Evolutionary conservation across 805 yeast species (phyloP), one percentile per base, ranked within the genome.

Genomic region (baker's yeast (Saccharomyces cerevisiae)): DNA sequence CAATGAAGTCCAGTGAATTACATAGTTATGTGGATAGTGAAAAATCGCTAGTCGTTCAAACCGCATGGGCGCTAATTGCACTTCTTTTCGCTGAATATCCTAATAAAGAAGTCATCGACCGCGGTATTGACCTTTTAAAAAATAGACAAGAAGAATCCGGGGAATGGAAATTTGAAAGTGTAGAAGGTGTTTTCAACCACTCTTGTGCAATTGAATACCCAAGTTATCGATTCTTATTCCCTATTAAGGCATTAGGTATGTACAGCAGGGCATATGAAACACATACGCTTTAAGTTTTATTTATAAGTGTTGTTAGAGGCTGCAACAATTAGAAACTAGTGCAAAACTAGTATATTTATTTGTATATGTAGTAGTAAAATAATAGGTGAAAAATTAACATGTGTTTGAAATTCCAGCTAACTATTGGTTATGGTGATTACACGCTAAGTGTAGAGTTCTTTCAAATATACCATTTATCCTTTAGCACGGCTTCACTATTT

Each of bases 161-260:
- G 1, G 94, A 89, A 59, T 94, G 96, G 89, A 74, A 77, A 53
- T 83, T 80, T 63, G 96, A 92, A 63, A 86, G 81, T 30, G 83
- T 87, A 28, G 98, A 92, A 70, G 99, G 99, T 48, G 97, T 94
- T 0, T 94, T 94, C 77, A 94, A 94, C 69, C 97, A 94, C 66
- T 82, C 89, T 1, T 76, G 95, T 73, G 96, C 94, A 1, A 94
- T 94, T 65, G 98, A 94, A 70, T 94, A 94, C 68, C 98, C 98
- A 43, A 88, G 89, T 64, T 94, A 94, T 71, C 83, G 86, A 71
- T 92, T 85, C 64, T 73, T 89, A 55, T 94, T 94, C 70, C 85
- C 97, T 1, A 86, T 92, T 61, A 94, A 94, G 71, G 99, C 99
- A 0, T 73, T 94, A 47, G 98, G 98, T 0, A 74, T 92, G 62